Evolutionary conservation across 148 eudicot genomes (phyloP).

Genomic region (Euryodendron excelsum): DNA sequence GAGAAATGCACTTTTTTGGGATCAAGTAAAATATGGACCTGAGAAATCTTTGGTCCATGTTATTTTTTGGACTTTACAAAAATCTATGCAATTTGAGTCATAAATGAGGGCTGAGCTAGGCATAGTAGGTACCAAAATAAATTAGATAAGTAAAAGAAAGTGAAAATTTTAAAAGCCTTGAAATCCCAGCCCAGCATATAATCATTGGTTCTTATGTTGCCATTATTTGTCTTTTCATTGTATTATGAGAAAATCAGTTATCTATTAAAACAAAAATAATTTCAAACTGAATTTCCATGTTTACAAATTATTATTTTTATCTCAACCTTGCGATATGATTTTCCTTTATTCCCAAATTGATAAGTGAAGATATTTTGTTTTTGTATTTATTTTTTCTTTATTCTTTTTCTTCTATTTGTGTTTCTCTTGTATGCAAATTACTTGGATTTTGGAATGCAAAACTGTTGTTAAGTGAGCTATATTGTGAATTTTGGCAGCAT

Average conservation of each 20-base stretch:
- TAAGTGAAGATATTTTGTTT: background rate
- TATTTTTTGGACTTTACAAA: background rate
- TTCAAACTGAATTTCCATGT: background rate
- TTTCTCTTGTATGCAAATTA: background rate
- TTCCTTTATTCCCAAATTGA: background rate
- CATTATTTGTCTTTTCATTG: background rate
- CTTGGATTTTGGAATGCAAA: background rate
- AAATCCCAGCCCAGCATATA: background rate
- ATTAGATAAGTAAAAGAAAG: background rate
- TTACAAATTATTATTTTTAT: background rate
- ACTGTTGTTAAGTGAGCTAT: background rate
- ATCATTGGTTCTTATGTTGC: background rate
- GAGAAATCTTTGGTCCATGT: background rate
- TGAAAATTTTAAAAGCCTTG: background rate
- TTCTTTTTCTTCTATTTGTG: background rate
- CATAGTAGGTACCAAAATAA: background rate
- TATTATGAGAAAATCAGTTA: background rate
- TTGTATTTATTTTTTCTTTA: background rate
- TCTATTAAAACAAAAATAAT: background rate
- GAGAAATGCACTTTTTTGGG: background rate
- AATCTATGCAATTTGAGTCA: background rate
- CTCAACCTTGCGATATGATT: background rate
- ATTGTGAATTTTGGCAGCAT: conserved; percentile 4
- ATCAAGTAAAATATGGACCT: background rate
- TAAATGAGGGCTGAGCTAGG: background rate